Conservation (phyloP, 768 basidiomycete genomes). For the Punctularia strigosozonata region DNA sequence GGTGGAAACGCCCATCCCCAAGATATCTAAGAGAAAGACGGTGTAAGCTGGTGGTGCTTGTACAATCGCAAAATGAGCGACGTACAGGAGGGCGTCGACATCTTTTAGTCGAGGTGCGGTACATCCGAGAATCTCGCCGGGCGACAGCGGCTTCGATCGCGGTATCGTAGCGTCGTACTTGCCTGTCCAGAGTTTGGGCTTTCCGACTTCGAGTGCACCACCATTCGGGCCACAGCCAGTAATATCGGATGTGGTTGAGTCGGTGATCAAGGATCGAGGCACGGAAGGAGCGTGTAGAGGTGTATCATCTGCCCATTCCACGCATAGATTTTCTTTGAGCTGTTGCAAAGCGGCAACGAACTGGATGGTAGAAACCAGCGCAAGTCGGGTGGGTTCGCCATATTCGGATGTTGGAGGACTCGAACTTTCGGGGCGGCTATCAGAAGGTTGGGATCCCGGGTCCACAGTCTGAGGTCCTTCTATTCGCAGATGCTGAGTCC, state of each 20-base stretch:
- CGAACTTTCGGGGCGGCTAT: slow-evolving; percentile 7
- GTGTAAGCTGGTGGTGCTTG: background rate
- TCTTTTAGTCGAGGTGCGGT: slow-evolving; percentile 76
- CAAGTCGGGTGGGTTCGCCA: slow-evolving; percentile 56
- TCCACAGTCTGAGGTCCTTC: slow-evolving; percentile 27
- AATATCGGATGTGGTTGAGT: too few relatives aligned
- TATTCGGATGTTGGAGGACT: slow-evolving; percentile 3
- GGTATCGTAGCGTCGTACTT: slow-evolving; percentile 72
- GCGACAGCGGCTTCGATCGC: slow-evolving; percentile 83
- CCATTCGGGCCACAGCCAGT: too few relatives aligned
- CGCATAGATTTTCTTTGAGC: slow-evolving; percentile 66
- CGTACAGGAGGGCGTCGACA: slow-evolving; percentile 88
- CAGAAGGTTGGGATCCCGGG: too few relatives aligned
- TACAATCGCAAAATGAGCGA: slow-evolving; percentile 6
- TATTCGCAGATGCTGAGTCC: slow-evolving; percentile 44
- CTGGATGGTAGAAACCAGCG: slow-evolving; percentile 94
- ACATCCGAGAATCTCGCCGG: slow-evolving; percentile 95
- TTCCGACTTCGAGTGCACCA: too few relatives aligned
- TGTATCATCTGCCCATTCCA: slow-evolving; percentile 20
- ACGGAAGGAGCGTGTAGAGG: slow-evolving; percentile 11
- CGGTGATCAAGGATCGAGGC: background rate
- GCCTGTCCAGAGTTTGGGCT: slow-evolving; percentile 37
- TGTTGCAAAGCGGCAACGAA: slow-evolving; percentile 89
- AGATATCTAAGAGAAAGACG: slow-evolving; percentile 56
- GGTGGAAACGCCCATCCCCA: slow-evolving; percentile 95